A percentile compares a stretch with the other conserved stretches of the same genome.
These are phyloP conservation scores for Thamnidium elegans DNA, from an alignment of 192 early-diverging fungal genomes.

Conservation along the genomic window DNA sequence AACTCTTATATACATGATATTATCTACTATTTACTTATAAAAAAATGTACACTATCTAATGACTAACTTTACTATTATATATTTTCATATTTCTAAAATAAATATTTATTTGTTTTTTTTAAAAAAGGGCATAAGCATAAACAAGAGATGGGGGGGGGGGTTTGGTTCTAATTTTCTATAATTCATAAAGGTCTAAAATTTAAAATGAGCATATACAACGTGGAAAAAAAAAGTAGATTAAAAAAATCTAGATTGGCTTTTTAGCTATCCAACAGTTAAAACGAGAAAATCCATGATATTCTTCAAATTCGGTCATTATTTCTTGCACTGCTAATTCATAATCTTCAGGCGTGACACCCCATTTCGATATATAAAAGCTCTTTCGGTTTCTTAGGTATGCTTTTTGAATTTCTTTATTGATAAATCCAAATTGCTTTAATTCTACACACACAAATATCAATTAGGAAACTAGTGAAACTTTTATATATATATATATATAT, in stretches of 20 bases:
- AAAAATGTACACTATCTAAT: too few relatives aligned
- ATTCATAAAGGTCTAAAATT: neutral
- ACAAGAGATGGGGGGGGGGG: too few relatives aligned
- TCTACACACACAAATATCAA: slow-evolving; percentile 18
- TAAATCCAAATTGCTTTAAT: slow-evolving; percentile 41
- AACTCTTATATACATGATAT: neutral
- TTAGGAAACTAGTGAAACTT: neutral
- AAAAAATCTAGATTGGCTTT: slow-evolving; percentile 15
- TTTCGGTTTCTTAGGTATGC: slow-evolving; percentile 28
- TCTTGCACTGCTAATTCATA: slow-evolving; percentile 35
- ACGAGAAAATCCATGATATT: slow-evolving; percentile 33
- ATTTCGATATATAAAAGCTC: slow-evolving; percentile 23
- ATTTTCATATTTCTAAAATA: neutral
- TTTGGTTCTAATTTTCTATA: too few relatives aligned
- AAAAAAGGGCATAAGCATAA: too few relatives aligned
- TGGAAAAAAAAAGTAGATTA: neutral
- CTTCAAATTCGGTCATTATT: slow-evolving; percentile 35
- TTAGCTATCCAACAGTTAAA: slow-evolving; percentile 30
- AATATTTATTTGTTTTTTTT: neutral
- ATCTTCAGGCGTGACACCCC: slow-evolving; percentile 32
- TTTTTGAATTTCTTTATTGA: slow-evolving; percentile 36
- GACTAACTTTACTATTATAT: too few relatives aligned
- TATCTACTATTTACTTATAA: too few relatives aligned
- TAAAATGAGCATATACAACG: slow-evolving; percentile 7
- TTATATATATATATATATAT: neutral